Conservation (phyloP, 306 rosid species). For the Amphicarpaea edgeworthii region DNA sequence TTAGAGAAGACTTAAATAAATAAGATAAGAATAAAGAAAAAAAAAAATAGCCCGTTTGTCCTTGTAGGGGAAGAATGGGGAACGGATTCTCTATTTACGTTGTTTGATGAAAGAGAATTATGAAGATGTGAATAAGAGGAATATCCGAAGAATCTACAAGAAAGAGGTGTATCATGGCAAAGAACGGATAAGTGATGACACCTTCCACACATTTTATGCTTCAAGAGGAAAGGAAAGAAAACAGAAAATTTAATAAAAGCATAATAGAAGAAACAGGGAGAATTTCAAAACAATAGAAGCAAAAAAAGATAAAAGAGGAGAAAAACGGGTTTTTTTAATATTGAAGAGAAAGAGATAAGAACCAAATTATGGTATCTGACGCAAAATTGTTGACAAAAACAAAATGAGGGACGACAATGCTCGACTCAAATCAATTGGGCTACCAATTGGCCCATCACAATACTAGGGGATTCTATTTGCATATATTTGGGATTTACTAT, state of each 20-base stretch:
- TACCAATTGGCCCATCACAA: background rate
- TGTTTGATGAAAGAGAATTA: background rate
- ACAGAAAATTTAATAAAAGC: background rate
- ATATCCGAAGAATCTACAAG: background rate
- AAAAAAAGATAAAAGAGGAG: background rate
- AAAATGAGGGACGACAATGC: background rate
- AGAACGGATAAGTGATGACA: too few species aligned
- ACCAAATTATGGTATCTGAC: background rate
- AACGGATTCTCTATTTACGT: too few species aligned
- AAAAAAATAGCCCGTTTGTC: too few species aligned
- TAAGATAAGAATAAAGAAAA: too few species aligned
- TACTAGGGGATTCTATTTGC: background rate
- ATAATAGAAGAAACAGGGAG: background rate
- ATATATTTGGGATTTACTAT: too few species aligned
- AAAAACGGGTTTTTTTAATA: background rate
- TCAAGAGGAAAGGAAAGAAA: background rate
- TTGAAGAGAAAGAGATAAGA: background rate
- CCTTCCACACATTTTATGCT: background rate
- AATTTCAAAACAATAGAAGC: background rate
- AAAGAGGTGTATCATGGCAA: background rate
- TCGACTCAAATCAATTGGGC: constrained; percentile 15
- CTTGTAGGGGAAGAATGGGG: too few species aligned
- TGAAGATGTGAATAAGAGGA: background rate
- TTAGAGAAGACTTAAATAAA: too few species aligned
- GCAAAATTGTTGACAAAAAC: background rate